Evolutionary conservation across 2,329 filamentous ascomycete species (phyloP), one percentile per base, ranked within the genome.

Genomic region (Penicillium freii): DNA sequence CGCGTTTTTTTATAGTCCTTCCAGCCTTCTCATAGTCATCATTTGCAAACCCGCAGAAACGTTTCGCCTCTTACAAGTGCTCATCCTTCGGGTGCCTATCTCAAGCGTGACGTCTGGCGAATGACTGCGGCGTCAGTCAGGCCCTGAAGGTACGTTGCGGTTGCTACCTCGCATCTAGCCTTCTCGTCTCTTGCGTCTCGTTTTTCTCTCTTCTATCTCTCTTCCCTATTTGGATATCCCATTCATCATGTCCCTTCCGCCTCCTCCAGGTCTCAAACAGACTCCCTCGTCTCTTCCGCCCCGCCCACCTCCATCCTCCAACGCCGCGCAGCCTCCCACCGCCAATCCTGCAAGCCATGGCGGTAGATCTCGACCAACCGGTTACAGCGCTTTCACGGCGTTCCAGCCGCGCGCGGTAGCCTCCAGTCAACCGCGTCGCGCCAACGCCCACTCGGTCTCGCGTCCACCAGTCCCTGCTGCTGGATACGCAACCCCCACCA

Each of bases 181-280:
- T 66, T 64, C 67, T 64, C 57, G 55, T 66, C 56, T 68, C 58
- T 68, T 59, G 69, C 21, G 11, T 33, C 17, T 45, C 31, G 13
- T 29, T 19, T 47, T 29, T 29, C 17, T 39, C 46, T 9, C 13
- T 33, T 62, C 64, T 43, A n/a, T 29, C 17, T 44, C 46, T 9
- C 13, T 33, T 62, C 64, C 27, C 19, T 39, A 21, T 23, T 71
- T 71, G 76, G 71, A 69, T 71, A 58, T 69, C 66, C 73, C 75
- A 69, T 80, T 81, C 80, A 81, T 80, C 79, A 93, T 93, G 90
- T 88, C 89, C 78, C 91, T 91, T 83, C 88, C 89, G 78, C 88
- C 87, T 73, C 88, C 89, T 88, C 88, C 90, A 91, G 89, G 89
- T 83, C 79, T 84, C 61, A 77, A 73, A 62, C 63, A 72, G 67